Base-by-base conservation (phyloP, 2,329 filamentous ascomycete species). In the Penicillium verrucosum region DNA sequence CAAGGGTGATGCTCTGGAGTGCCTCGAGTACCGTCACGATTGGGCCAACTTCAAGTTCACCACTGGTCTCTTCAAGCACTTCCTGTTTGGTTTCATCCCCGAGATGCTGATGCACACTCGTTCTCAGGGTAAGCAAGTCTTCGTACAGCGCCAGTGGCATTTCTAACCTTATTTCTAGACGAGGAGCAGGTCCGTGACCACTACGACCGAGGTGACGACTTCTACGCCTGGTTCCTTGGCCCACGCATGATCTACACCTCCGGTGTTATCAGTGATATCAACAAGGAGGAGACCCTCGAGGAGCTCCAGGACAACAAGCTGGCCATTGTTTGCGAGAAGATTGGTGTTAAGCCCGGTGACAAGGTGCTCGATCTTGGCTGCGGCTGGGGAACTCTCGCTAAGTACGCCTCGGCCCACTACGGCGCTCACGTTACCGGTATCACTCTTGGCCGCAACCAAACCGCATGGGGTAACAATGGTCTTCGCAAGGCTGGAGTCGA, bases 241-340 rank as follows among this genome's bases (percentile, higher is more conserved):
- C 93, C 93, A 58, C 92, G 93, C 72, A 99, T 97, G 94, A 91
- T 97, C 78, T 97, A 97, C 81, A 99, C 94, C 50, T 95, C 90
- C 49, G 94, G 94, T 69, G 82, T 99, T 69, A 95, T 99, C 73
- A 89, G 89, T 60, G 92, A 97, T 75, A 85, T 90, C 75, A 86
- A 88, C 77, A 83, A 82, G 65, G 94, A 97, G 78, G 94, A 97
- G 80, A 85, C 86, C 34, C 88, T 99, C 27, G 94, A 99, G 79
- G 83, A 97, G 78, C 85, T 97, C 44, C 94, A 97, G 81, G 93
- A 97, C 77, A 97, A 97, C 85, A 97, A 99, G 80, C 81, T 97
- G 68, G 88, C 89, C 64, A 82, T 96, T 66, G 93, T 99, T 49
- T 97, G 93, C 77, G 92, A 97, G 78, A 97, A 97, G 85, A 92